Evolutionary conservation across 495 filamentous ascomycete genomes (phyloP).

Genomic region (Hypoxylon subgilvum): DNA sequence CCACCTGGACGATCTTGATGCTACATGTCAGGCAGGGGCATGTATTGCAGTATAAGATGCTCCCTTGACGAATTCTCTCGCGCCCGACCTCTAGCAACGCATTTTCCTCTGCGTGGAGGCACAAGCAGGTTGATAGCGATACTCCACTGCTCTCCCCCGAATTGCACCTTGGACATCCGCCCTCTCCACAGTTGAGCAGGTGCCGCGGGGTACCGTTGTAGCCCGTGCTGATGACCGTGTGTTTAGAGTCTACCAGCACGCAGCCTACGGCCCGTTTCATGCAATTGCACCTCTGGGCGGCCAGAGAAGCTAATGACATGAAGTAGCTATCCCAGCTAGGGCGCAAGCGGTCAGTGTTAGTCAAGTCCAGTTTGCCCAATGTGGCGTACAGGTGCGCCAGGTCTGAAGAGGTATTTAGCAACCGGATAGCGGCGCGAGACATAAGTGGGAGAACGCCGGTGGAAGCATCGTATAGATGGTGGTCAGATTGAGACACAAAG

Average conservation of each 20-base stretch:
- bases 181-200: constrained; percentile 87
- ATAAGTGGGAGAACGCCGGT: constrained; percentile 74
- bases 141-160: constrained; percentile 68
- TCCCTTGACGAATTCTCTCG: constrained; percentile 80
- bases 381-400: constrained; percentile 70
- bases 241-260: constrained; percentile 82
- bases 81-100: constrained; percentile 91
- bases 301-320: constrained; percentile 91
- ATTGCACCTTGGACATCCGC: constrained; percentile 91
- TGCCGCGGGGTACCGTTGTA: constrained; percentile 95
- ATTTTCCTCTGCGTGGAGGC: constrained; percentile 97
- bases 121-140: constrained; percentile 83
- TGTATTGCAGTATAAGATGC: constrained; percentile 91
- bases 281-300: constrained; percentile 90
- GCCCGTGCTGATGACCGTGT: constrained; percentile 90
- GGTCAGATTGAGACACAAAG: constrained; percentile 79
- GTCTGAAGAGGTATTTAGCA: constrained; percentile 82
- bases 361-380: constrained; percentile 72
- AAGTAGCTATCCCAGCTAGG: constrained; percentile 99
- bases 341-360: constrained; percentile 77
- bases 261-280: constrained; percentile 97
- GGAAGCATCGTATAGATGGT: constrained; percentile 71
- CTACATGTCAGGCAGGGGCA: constrained; percentile 98
- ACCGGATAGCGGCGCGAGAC: constrained; percentile 76
- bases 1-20: constrained; percentile 96